Evolutionary conservation across 169 alveolate genomes (phyloP), one percentile per base, ranked within the genome.

Genomic region (Cryptosporidium andersoni): DNA sequence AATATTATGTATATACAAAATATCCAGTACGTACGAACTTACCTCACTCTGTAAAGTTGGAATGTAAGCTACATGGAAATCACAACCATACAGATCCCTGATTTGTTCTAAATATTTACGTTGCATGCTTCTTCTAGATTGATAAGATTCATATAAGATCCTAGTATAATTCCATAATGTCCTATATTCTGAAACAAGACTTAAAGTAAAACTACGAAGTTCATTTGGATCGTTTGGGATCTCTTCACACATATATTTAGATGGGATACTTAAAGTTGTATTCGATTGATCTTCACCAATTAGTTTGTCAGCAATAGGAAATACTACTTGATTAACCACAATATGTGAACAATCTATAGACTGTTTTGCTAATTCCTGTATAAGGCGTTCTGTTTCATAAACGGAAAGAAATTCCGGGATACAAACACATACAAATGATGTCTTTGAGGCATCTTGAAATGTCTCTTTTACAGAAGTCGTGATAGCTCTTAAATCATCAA

Each of bases 371-470:
- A 98, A 91, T 52, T 97, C 98, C 58, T 96, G 98, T 14, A 97
- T 96, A 62, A 98, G 89, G 80, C 99, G 89, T 85, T 98, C 99
- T 39, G 99, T 98, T 90, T 98, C 99, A 90, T 97, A 98, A 25
- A 98, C 95, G 65, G 98, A 94, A 66, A 98, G 92, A 88, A 98
- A 98, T 91, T 98, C 99, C 1, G 99, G 99, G 45, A 98, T 97
- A 64, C 99, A 97, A 48, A 98, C 99, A 58, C 99, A 98, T 16
- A 98, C 97, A 91, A 98, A 98, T 4, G 99, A 96, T 9, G 99
- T 97, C 74, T 88, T 92, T 34, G 90, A 62, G 56, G 92, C 88
- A 37, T 89, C 92, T 64, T 89, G 89, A 64, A 89, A 82, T 47
- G 89, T 62, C 51, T 81, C 90, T 51, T 85, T 85, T 48, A 89